Conservation (phyloP, 192 early-diverging fungal species). For the Entomortierella chlamydospora region DNA sequence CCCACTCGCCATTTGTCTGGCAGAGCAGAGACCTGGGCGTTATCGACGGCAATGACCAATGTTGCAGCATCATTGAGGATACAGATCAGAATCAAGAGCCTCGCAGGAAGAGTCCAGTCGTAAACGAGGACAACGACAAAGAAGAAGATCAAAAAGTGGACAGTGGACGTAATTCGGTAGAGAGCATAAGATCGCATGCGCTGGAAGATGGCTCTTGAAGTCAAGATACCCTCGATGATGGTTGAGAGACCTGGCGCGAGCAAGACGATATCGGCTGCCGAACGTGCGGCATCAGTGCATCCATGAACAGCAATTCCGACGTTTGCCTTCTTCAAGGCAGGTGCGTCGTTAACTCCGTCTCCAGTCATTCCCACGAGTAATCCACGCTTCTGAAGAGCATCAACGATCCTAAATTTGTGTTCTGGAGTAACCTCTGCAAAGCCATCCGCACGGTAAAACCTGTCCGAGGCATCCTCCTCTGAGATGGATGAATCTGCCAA, state of each 20-base stretch:
- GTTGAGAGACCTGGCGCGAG: constrained; percentile 74
- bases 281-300: constrained; percentile 81
- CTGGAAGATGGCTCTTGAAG: constrained; percentile 79
- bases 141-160: constrained; percentile 85
- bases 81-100: constrained; percentile 74
- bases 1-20: constrained; percentile 84
- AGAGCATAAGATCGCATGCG: constrained; percentile 77
- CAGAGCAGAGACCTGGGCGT: constrained; percentile 67
- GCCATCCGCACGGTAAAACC: constrained; percentile 73
- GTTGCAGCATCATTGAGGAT: constrained; percentile 78
- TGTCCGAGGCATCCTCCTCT: constrained; percentile 67
- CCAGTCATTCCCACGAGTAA: constrained; percentile 79
- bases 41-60: constrained; percentile 81
- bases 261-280: constrained; percentile 83
- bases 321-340: constrained; percentile 84
- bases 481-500: constrained; percentile 57
- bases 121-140: constrained; percentile 74
- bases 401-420: constrained; percentile 83
- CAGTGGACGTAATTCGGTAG: constrained; percentile 81
- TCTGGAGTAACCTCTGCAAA: constrained; percentile 85
- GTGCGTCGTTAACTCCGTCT: constrained; percentile 88
- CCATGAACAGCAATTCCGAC: constrained; percentile 85
- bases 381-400: constrained; percentile 72
- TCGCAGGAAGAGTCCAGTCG: constrained; percentile 75
- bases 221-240: constrained; percentile 80